A percentile compares a stretch with the other conserved stretches of the same genome.
Conservation (phyloP, 2,329 filamentous ascomycete species). For the Aspergillus caelatus region DNA sequence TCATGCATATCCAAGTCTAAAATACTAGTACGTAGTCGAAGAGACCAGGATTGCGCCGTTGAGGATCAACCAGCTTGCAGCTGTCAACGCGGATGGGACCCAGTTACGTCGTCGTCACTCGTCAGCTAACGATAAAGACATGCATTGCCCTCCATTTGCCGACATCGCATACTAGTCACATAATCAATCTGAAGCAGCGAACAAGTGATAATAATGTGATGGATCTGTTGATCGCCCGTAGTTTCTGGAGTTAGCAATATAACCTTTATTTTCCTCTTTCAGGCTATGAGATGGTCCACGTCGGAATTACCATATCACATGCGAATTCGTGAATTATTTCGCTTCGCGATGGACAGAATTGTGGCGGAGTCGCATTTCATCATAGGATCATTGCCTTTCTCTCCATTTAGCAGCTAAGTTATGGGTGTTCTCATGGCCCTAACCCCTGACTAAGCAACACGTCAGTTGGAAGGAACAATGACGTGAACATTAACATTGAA, state of each 20-base stretch:
- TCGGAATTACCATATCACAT: neutral
- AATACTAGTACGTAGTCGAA: neutral
- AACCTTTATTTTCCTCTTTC: neutral
- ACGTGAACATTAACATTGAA: neutral
- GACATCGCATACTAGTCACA: neutral
- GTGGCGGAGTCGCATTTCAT: neutral
- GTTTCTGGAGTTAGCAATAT: neutral
- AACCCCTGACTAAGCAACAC: neutral
- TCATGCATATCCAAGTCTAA: neutral
- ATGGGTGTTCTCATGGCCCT: neutral
- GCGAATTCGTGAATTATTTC: neutral
- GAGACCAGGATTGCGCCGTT: constrained; percentile 11
- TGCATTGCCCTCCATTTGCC: neutral
- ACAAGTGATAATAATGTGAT: constrained; percentile 25
- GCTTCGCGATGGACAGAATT: neutral
- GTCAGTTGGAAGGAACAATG: neutral
- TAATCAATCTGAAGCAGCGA: constrained; percentile 11
- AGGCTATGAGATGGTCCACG: neutral
- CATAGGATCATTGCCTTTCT: too few relatives aligned
- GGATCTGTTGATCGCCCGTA: constrained; percentile 9
- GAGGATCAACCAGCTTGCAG: constrained; percentile 18
- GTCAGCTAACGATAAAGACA: neutral
- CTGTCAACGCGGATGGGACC: constrained; percentile 14
- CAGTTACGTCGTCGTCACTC: neutral
- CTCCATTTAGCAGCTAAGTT: too few relatives aligned